Evolutionary conservation across 495 filamentous ascomycete species (phyloP).

Genomic region (Barbatosphaeria neglecta): DNA sequence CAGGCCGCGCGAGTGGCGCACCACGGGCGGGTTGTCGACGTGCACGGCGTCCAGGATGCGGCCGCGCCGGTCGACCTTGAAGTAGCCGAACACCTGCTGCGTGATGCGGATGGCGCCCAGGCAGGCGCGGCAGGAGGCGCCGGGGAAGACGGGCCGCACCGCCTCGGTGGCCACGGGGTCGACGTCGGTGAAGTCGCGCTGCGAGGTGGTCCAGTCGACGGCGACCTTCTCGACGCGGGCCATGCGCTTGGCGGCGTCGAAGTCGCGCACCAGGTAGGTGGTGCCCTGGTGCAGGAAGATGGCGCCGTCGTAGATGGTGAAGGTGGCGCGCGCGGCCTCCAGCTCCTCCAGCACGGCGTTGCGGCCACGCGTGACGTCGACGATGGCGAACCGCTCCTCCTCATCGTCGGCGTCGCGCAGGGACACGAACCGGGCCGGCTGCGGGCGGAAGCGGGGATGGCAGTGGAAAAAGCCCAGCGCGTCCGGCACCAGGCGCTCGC

Average conservation of each 20-base stretch:
- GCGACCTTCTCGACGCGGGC: constrained; percentile 64
- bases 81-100: constrained; percentile 86
- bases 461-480: constrained; percentile 77
- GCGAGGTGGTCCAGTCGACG: constrained; percentile 90
- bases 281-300: constrained; percentile 95
- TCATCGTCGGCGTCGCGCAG: constrained; percentile 91
- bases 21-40: constrained; percentile 86
- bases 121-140: constrained; percentile 49
- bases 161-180: constrained; percentile 80
- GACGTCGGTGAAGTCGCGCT: constrained; percentile 90
- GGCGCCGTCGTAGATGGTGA: constrained; percentile 92
- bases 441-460: constrained; percentile 75
- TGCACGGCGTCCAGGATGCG: constrained; percentile 85
- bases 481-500: constrained; percentile 64
- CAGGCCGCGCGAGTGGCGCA: constrained; percentile 77
- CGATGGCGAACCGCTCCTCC: constrained; percentile 84
- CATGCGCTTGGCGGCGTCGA: constrained; percentile 64
- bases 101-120: constrained; percentile 75
- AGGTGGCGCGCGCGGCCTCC: constrained; percentile 89
- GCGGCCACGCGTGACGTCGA: constrained; percentile 71
- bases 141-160: constrained; percentile 48
- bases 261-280: constrained; percentile 83
- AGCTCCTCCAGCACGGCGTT: constrained; percentile 89
- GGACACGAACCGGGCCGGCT: constrained; percentile 69
- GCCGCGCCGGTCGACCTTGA: constrained; percentile 76